Base-by-base conservation (phyloP, 1,284 basidiomycete species). In the Blastosporella zonata region DNA sequence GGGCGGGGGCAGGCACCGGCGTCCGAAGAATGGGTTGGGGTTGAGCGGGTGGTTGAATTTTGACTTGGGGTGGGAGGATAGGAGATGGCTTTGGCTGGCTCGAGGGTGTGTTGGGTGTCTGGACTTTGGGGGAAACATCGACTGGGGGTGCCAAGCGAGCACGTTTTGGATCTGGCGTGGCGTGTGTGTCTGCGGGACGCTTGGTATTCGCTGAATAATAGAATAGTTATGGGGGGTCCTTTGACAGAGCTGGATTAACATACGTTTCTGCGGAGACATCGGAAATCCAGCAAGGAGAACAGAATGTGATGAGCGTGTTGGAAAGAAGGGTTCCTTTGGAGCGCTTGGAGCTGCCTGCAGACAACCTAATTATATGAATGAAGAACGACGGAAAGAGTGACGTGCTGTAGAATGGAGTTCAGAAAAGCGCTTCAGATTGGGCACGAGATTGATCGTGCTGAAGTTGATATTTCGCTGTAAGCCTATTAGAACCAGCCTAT, bases 381-480 rank as follows among this genome's bases (percentile, higher is more conserved):
- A 38, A 13, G 23, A 20, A 39, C 8, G 17, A 41, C n/a, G 33
- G 5, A 23, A 28, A 41, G 13, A 43, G 41, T 23, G 13, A 67
- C 76, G 13, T 62, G 82, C 82, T 33, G 71, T 67, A 27, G 71
- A 62, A 49, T 81, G 73, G 13, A 87, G 61, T 35, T 84, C 74
- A 15, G 71, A 53, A 43, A 84, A 75, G 31, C 70, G 70, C 6
- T 74, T 69, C 47, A 80, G 67, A 25, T 68, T 62, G 1, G 66
- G 69, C 29, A 63, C 62, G 1, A 81, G 60, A 27, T 72, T 67
- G 7, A 88, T 73, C 22, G 77, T 69, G 54, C 71, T 85, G 45
- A 79, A 69, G 52, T 78, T 68, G 43, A 88, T 84, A 46, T 79
- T 77, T 56, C 84, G 70, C 86, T 88, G 17, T 46, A 39, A 34